Base-by-base conservation (phyloP, 164 flowering plant species). In the Stephania cephalantha region DNA sequence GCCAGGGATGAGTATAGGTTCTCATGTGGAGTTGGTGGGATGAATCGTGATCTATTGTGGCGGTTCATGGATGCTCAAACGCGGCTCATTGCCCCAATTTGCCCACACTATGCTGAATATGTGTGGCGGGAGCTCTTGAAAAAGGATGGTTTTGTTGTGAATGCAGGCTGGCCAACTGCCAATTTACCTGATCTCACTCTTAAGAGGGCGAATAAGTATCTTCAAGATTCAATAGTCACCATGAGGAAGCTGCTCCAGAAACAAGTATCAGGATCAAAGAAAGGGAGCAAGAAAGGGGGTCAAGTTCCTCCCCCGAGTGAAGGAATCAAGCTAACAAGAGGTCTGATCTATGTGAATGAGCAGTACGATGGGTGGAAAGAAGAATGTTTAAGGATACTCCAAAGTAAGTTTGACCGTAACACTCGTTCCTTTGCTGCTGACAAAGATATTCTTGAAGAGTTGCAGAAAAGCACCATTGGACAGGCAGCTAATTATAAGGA, bases 51-150 rank as follows among this genome's bases (percentile, higher is more conserved):
- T 70, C 77, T 94, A 68, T 79, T 92, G 22, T 80, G 79, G 85
- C 84, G 83, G 18, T 94, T 91, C 81, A 91, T 94, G 94, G 98
- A 94, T 81, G 95, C 92, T 73, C 97, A 94, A 81, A 94, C 97
- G 42, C 88, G 95, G 0, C 85, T 94, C n/a, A 84, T 94, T 7
- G 79, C 96, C 46, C 98, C 98, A 44, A 89, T 94, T 10, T 92
- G 97, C 79, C 98, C 98, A 1, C 98, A 94, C 74, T 94, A 90
- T 80, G 91, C 88, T 2, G 98, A 94, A 68, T 84, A 85, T 78
- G 92, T 88, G 12, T 92, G 97, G 97, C 85, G 85, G 75, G 88
- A 82, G 76, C 81, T 92, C 63, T 78, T 94, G 86, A 88, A 87
- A 81, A 93, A 86, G 81, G 85, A 87, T 25, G 94, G 95, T 6